Evolutionary conservation across 2,329 filamentous ascomycete species (phyloP), one percentile per base, ranked within the genome.

Genomic region (Ophiosphaerella herpotricha): DNA sequence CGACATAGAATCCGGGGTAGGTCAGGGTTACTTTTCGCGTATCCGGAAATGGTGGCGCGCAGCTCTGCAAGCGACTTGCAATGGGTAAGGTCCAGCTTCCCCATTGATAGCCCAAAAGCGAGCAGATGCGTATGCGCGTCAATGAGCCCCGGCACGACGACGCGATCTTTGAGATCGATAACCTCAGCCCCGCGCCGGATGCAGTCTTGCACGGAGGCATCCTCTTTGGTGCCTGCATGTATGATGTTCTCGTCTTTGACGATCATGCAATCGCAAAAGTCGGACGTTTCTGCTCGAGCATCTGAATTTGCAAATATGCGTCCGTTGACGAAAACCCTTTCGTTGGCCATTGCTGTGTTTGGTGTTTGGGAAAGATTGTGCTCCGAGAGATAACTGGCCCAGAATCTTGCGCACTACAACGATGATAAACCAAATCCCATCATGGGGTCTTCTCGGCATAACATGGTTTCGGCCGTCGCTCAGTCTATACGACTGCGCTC

Each of bases 101-200:
- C 71, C 16, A 81, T 72, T 1, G 78, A 75, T 59, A 79, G 75
- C 7, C 80, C 80, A 39, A 81, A 74, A 34, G 79, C 74, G 46
- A 82, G 73, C 6, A 82, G 67, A 61, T 82, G 80, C 67, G 81
- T 78, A 61, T 82, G 80, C 0, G 78, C 79, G 52, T 82, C 80
- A 41, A 82, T 74, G 58, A 82, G 81, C 13, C 79, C 79, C 0
- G 80, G 80, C 2, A 82, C 66, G 12, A 82, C 68, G 2, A 74
- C 56, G 2, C 61, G 64, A 13, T 64, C 44, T 11, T 68, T 33
- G 7, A 78, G 53, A 43, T 77, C 71, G 35, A 5, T 64, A 29
- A 31, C 41, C 50, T 39, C 38, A 21, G 33, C 18, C n/a, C 43
- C 52, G 4, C 12, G 37, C 6, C 40, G 42, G 24, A 52, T 45